Base-by-base conservation (phyloP, 192 early-diverging fungal genomes). In the Mortierella hygrophila region DNA sequence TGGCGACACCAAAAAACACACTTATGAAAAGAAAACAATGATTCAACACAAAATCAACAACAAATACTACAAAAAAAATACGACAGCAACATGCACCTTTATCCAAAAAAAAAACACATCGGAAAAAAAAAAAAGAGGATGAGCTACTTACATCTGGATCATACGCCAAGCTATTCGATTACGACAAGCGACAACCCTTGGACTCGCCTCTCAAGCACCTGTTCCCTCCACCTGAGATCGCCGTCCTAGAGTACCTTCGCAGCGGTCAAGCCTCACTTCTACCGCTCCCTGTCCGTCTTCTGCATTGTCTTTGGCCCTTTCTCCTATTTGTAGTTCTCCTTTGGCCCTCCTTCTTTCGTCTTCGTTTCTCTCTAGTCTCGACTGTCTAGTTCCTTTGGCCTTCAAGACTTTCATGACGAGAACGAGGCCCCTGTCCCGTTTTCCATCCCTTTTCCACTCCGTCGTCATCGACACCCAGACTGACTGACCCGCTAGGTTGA, bases 101-200 rank as follows among this genome's bases (percentile, higher is more conserved):
- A 65, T 65, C 60, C 60, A 65, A 35, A 65, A 60, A 60, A 60
- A 8, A 65, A 9, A 29, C 11, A 55, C 54, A 35, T 35, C 60
- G 60, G 60, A 65, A 32, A 63, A 63, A 57, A 63, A 63, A 57
- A 65, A 65, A 65, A 32, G 60, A 65, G 60, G 60, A 65, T 29
- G 11, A 32, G 29, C 60, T 10, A 29, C 29, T 29, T 13, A 11
- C 60, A 65, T 29, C 10, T 15, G 11, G 29, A 15, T 15, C 13
- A 32, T 32, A 13, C 29, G 60, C 60, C 60, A 32, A 32, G 11
- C 1, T 11, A 26, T 32, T 32, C 60, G 29, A 32, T 13, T 23
- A 32, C 26, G 60, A 60, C 21, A 21, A 60, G 32, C 29, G 26
- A 65, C n/a, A 65, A 4, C 3, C 10, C 29, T 10, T 65, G 55